A percentile compares a stretch with the other conserved stretches of the same genome.
These are phyloP conservation scores for Rhodomyrtus tomentosa DNA, from an alignment of 345 rosid species.

Conservation along the genomic window DNA sequence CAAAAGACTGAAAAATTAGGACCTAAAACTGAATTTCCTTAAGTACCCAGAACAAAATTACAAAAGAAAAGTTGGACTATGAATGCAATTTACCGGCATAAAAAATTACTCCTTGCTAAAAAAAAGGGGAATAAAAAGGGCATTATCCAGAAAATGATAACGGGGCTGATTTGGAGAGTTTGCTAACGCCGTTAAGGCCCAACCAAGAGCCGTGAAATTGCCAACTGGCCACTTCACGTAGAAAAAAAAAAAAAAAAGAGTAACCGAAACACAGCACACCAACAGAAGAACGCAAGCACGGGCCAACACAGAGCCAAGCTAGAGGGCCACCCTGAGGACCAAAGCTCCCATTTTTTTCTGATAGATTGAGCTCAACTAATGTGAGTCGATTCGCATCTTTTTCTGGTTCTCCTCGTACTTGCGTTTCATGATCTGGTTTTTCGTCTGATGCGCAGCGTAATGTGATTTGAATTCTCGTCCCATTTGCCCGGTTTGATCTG, in stretches of 20 bases:
- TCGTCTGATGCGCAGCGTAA: neutral
- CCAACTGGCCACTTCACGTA: conserved; percentile 1
- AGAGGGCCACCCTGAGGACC: neutral
- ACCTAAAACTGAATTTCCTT: neutral
- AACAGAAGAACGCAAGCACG: neutral
- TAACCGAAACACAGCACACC: neutral
- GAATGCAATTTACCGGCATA: neutral
- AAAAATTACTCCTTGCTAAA: neutral
- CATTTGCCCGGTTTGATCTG: neutral
- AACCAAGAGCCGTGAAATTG: neutral
- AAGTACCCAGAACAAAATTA: neutral
- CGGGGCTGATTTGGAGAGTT: neutral
- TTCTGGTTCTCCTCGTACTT: neutral
- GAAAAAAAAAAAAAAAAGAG: neutral
- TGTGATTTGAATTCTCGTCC: neutral
- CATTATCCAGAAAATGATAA: neutral
- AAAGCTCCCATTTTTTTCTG: neutral
- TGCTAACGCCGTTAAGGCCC: neutral
- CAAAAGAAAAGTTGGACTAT: neutral
- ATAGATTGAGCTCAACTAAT: neutral
- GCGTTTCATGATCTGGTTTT: neutral
- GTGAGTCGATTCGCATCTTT: neutral
- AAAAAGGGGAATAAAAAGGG: neutral
- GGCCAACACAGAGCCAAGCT: neutral
- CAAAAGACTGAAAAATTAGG: neutral